A percentile compares a stretch with the other conserved stretches of the same genome.
phyloP scores from a whole-genome alignment of 2,329 filamentous ascomycete species.

The Myriosclerotinia curreyana region DNA sequence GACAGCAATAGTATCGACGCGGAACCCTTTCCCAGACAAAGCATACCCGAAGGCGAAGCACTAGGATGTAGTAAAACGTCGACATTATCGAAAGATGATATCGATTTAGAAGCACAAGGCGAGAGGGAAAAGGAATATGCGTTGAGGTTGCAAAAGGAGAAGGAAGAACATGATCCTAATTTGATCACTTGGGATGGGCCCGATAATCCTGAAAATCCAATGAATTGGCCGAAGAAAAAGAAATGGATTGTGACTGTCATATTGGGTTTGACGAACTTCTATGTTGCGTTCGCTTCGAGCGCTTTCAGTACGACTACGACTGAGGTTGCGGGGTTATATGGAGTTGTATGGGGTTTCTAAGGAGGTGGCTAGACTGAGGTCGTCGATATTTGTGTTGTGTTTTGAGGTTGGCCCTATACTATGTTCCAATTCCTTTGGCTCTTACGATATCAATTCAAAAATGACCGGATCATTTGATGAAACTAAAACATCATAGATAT shows the following conservation, averaged over 20 bases:
- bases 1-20: conserved; percentile 15
- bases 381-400: conserved; percentile 76
- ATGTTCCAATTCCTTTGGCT: conserved; percentile 10
- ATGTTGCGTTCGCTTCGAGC: conserved; percentile 60
- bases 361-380: conserved; percentile 68
- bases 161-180: conserved; percentile 21
- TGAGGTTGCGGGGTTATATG: conserved; percentile 61
- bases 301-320: conserved; percentile 75
- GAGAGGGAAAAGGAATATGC: conserved; percentile 4
- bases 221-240: conserved; percentile 75
- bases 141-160: neutral
- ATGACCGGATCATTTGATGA: conserved; percentile 10
- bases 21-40: conserved; percentile 2
- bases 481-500: conserved; percentile 23
- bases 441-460: neutral
- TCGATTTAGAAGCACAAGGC: conserved; percentile 10
- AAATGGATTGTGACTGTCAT: conserved; percentile 89
- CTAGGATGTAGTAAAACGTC: conserved; percentile 9
- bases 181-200: conserved; percentile 25
- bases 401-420: conserved; percentile 73
- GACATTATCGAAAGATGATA: conserved; percentile 11
- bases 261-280: conserved; percentile 72
- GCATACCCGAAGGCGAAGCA: neutral
- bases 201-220: conserved; percentile 73
- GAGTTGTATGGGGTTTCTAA: conserved; percentile 64